phyloP scores from a whole-genome alignment of 1,139 yeast genomes.

The Zhuliangozyma blackwelliae region DNA sequence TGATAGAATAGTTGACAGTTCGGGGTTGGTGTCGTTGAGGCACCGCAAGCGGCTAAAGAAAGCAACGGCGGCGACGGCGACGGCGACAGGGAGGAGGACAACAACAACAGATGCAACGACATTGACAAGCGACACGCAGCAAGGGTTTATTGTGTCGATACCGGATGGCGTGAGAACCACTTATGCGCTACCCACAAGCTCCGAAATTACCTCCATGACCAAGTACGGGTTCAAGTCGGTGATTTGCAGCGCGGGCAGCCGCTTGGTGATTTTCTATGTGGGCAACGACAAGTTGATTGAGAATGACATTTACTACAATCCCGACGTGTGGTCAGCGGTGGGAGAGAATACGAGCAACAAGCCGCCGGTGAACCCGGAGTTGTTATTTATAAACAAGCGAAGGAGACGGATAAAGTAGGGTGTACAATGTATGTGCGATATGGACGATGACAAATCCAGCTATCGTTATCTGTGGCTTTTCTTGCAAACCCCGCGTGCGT shows the following conservation, averaged over 20 bases:
- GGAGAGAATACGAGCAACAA: conserved; percentile 25
- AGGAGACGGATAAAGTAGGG: conserved; percentile 23
- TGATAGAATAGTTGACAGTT: conserved; percentile 14
- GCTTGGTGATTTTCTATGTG: conserved; percentile 65
- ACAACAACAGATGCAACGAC: too few species aligned
- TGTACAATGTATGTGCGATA: too few species aligned
- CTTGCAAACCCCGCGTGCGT: too few species aligned
- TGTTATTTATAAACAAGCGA: conserved; percentile 49
- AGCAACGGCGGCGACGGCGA: background rate
- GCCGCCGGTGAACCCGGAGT: conserved; percentile 22
- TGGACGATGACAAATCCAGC: too few species aligned
- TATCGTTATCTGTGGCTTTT: too few species aligned
- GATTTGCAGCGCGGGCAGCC: conserved; percentile 68
- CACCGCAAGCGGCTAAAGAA: conserved; percentile 1
- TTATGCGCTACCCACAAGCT: conserved; percentile 56
- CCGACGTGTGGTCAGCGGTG: conserved; percentile 21
- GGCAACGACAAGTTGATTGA: conserved; percentile 55
- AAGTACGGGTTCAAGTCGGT: conserved; percentile 78
- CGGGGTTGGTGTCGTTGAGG: conserved; percentile 21
- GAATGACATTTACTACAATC: conserved; percentile 35
- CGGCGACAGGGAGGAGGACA: too few species aligned
- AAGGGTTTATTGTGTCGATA: conserved; percentile 70
- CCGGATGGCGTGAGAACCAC: conserved; percentile 57
- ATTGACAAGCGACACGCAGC: conserved; percentile 42
- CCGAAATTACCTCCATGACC: conserved; percentile 43